A percentile compares a stretch with the other conserved stretches of the same genome.
Conservation (phyloP, 371 early-diverging fungal genomes). For the Mortierella sp. region DNA sequence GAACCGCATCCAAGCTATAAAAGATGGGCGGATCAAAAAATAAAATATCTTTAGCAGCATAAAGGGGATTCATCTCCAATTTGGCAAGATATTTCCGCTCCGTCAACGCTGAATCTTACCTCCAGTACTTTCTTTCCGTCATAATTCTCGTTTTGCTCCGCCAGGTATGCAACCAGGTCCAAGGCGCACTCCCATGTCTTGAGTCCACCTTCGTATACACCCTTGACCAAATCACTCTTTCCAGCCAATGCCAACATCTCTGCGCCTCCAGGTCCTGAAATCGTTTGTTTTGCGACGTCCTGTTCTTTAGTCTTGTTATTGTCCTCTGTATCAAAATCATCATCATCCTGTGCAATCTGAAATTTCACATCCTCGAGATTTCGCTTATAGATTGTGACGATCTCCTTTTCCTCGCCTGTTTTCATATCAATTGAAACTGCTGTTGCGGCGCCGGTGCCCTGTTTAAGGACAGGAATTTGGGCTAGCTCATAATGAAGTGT, state of each 20-base stretch:
- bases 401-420: constrained; percentile 38
- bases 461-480: constrained; percentile 33
- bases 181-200: constrained; percentile 97
- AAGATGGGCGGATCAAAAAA: neutral
- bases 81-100: neutral
- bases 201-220: constrained; percentile 94
- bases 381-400: constrained; percentile 69
- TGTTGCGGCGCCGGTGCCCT: constrained; percentile 30
- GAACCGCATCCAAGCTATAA: constrained; percentile 93
- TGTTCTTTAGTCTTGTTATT: constrained; percentile 30
- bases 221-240: constrained; percentile 82
- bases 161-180: constrained; percentile 83
- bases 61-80: too few relatives aligned
- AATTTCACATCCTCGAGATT: constrained; percentile 87
- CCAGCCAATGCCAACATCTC: constrained; percentile 69
- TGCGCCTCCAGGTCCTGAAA: constrained; percentile 52
- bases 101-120: constrained; percentile 51
- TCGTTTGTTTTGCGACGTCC: constrained; percentile 15
- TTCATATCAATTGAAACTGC: constrained; percentile 26
- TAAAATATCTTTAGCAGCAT: too few relatives aligned
- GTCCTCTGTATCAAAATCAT: constrained; percentile 65
- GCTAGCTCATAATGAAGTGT: constrained; percentile 51
- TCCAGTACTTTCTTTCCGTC: constrained; percentile 72
- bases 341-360: constrained; percentile 80
- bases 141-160: constrained; percentile 60